Evolutionary conservation across 1,284 basidiomycete species (phyloP).

Genomic region (Somion occarium): DNA sequence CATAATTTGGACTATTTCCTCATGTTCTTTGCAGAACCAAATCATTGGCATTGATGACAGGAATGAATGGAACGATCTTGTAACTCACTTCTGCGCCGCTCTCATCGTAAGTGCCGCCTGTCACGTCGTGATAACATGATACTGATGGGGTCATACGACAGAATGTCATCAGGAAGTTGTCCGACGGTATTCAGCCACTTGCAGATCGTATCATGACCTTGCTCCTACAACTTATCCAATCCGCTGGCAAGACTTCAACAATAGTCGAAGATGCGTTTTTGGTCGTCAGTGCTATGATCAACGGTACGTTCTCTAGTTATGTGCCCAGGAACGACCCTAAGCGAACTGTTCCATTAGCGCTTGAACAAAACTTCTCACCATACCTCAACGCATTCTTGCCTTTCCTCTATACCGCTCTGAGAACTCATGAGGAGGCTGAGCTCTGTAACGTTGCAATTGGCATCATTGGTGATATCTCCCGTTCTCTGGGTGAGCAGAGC

Average conservation of each 20-base stretch:
- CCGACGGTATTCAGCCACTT: constrained; percentile 80
- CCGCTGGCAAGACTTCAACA: constrained; percentile 88
- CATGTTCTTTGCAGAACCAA: constrained; percentile 82
- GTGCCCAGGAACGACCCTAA: neutral
- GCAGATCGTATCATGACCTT: constrained; percentile 96
- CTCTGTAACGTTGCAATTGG: constrained; percentile 95
- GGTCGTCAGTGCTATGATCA: constrained; percentile 86
- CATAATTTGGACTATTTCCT: neutral
- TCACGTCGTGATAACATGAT: neutral
- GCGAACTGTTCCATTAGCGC: constrained; percentile 38
- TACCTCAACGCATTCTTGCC: constrained; percentile 92
- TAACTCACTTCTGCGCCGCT: constrained; percentile 93
- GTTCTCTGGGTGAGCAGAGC: constrained; percentile 84
- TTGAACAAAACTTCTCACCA: constrained; percentile 82
- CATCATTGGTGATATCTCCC: constrained; percentile 92
- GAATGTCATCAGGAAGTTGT: constrained; percentile 84
- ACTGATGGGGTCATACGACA: constrained; percentile 29
- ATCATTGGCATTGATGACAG: constrained; percentile 94
- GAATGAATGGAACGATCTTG: constrained; percentile 98
- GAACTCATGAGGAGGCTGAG: constrained; percentile 92
- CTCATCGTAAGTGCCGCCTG: constrained; percentile 60
- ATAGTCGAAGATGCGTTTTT: constrained; percentile 98
- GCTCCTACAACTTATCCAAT: constrained; percentile 80
- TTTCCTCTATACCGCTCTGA: constrained; percentile 87
- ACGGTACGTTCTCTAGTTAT: constrained; percentile 37